Base-by-base conservation (phyloP, 1,284 basidiomycete species). In the Rhodofomes roseus region DNA sequence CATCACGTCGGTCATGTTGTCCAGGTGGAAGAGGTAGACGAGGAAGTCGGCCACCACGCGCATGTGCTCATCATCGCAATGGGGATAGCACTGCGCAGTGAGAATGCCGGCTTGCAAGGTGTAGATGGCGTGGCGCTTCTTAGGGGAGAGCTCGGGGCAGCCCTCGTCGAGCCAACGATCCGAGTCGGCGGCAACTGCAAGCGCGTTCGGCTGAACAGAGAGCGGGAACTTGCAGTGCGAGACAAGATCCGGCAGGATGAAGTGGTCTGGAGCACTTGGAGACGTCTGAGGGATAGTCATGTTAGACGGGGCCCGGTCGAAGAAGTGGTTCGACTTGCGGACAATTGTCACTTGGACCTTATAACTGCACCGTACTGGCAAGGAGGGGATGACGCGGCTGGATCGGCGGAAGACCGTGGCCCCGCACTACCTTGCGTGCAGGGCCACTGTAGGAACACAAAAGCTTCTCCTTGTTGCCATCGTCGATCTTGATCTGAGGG, bases 21-120 rank as follows among this genome's bases (percentile, higher is more conserved):
- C 76, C 54, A 76, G 67, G 61, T 73, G 73, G 66, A 76, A 77
- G 52, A 77, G 71, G 57, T 70, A 75, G 63, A 73, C 72, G 71
- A 76, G 72, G 63, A 74, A 76, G 67, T 77, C 76, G 62, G 71
- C 71, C 48, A 85, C 79, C 61, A 88, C 81, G 37, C 86, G 85
- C 50, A 90, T 80, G 58, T 81, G 82, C 58, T 80, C 78, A 40
- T 77, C 68, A n/a, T 81, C 70, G 39, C 82, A 77, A 36, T 79
- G 76, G 50, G 84, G 78, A 68, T 89, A 90, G 70, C 84, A 87
- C 67, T 77, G 81, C 1, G 85, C 85, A 23, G 87, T 83, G 62
- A 90, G 81, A 65, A 85, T 81, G 54, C 87, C 87, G 20, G 85
- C 85, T 63, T 85, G 81, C 52, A 89, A 74, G 23, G 83, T 83